Evolutionary conservation across 176 grass and related monocot species (phyloP).

Genomic region (bread wheat (Triticum aestivum)): IWGSC_CS_RefSeq_v2.1 NC_057810.1:155487959-155488458

Average conservation of each 20-base stretch:
- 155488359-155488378: background rate
- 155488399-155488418: background rate
- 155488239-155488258: background rate
- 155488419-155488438: background rate
- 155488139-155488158: no score
- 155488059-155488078: no score
- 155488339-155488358: background rate
- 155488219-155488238: background rate
- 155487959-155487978: no score
- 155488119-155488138: no score
- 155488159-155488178: no score
- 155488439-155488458: constrained; percentile 26
- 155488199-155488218: background rate
- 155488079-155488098: no score
- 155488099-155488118: no score
- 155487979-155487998: no score
- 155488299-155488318: background rate
- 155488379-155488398: no score
- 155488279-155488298: constrained; percentile 3
- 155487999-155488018: no score
- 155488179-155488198: background rate
- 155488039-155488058: no score
- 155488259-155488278: background rate
- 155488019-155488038: no score
- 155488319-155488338: constrained; percentile 25